phyloP scores from a whole-genome alignment of 441 rosid species.

The Daphne laureola region DNA sequence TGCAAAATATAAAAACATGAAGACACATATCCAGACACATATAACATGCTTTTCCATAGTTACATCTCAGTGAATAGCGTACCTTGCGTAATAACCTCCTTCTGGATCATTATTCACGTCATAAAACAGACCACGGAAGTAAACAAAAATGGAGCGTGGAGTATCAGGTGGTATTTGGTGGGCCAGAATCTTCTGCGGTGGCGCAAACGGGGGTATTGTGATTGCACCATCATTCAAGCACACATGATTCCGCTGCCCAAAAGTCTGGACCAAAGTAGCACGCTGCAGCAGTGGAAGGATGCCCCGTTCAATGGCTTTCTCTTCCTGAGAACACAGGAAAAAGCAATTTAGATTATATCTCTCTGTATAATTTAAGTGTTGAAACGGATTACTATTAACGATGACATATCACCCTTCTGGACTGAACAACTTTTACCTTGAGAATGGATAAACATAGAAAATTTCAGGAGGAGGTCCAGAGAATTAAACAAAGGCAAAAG shows the following conservation, averaged over 20 bases:
- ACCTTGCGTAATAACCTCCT: conserved; percentile 97
- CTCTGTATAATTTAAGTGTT: too few relatives aligned
- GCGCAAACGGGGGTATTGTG: conserved; percentile 92
- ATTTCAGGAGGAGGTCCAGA: too few relatives aligned
- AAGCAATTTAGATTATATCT: neutral
- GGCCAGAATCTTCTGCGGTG: conserved; percentile 86
- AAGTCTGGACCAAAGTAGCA: conserved; percentile 86
- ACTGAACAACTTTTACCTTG: too few relatives aligned
- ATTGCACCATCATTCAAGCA: conserved; percentile 85
- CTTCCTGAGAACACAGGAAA: conserved; percentile 44
- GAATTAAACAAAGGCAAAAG: too few relatives aligned
- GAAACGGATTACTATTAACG: too few relatives aligned
- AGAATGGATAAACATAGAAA: too few relatives aligned
- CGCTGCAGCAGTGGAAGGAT: conserved; percentile 68
- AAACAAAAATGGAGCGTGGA: conserved; percentile 84
- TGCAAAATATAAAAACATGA: too few relatives aligned
- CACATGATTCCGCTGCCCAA: conserved; percentile 88
- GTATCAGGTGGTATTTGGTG: conserved; percentile 62
- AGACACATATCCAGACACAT: too few relatives aligned
- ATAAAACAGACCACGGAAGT: conserved; percentile 86
- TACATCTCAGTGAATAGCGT: neutral
- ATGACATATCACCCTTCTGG: too few relatives aligned
- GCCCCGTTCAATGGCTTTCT: conserved; percentile 83
- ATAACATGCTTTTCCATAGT: neutral
- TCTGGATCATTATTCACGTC: conserved; percentile 91